Evolutionary conservation across 805 yeast genomes (phyloP).

Genomic region (Schwanniomyces sp.): DNA sequence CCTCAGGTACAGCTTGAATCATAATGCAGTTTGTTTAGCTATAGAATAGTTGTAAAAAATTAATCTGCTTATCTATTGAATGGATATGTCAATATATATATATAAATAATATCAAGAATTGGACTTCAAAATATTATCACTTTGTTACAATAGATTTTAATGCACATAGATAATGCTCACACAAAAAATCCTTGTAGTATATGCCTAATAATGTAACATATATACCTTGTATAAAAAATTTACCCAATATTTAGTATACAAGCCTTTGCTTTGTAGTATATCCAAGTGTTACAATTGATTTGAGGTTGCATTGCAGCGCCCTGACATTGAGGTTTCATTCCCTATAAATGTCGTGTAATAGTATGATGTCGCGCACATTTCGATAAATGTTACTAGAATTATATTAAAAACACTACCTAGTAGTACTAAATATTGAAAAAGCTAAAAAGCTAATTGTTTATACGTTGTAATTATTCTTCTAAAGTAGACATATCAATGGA

Average conservation of each 20-base stretch:
- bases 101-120: background rate
- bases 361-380: background rate
- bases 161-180: background rate
- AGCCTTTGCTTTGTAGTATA: background rate
- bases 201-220: background rate
- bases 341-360: background rate
- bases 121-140: background rate
- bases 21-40: background rate
- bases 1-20: background rate
- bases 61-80: background rate
- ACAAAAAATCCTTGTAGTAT: background rate
- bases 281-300: background rate
- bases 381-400: background rate
- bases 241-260: background rate
- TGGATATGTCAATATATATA: background rate
- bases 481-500: background rate
- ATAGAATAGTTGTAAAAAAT: background rate
- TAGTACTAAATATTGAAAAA: background rate
- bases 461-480: background rate
- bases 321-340: background rate
- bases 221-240: background rate
- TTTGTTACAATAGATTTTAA: background rate
- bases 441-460: background rate
- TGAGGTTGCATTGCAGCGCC: slow-evolving; percentile 1
- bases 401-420: background rate